Conservation (phyloP, 805 yeast genomes). For the Hanseniaspora mollemarum region DNA sequence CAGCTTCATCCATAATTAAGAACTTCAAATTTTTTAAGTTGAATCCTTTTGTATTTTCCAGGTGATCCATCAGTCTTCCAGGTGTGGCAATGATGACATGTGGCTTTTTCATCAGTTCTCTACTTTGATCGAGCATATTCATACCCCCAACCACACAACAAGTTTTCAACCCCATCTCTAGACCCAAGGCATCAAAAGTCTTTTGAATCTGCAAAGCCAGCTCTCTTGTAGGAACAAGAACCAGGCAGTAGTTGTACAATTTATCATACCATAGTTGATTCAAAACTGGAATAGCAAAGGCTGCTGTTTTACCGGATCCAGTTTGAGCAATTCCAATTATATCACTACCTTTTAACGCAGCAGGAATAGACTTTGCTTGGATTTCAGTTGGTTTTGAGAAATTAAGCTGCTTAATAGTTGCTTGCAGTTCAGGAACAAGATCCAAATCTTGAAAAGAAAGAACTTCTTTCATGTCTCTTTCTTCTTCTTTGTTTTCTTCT, state of each 20-base stretch:
- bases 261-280: slow-evolving; percentile 87
- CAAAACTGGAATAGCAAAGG: slow-evolving; percentile 89
- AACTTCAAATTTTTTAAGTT: slow-evolving; percentile 64
- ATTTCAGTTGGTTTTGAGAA: slow-evolving; percentile 84
- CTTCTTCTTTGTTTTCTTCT: slow-evolving; percentile 10
- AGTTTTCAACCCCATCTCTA: slow-evolving; percentile 82
- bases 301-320: slow-evolving; percentile 97
- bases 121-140: slow-evolving; percentile 96
- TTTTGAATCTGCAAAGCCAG: slow-evolving; percentile 81
- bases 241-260: slow-evolving; percentile 77
- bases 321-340: slow-evolving; percentile 95
- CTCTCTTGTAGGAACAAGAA: slow-evolving; percentile 78
- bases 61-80: slow-evolving; percentile 83
- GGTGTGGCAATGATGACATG: slow-evolving; percentile 95
- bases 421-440: slow-evolving; percentile 65
- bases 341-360: slow-evolving; percentile 81
- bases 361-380: slow-evolving; percentile 83
- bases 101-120: slow-evolving; percentile 86
- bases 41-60: slow-evolving; percentile 86
- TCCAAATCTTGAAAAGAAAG: slow-evolving; percentile 46
- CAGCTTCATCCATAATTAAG: slow-evolving; percentile 95
- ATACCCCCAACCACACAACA: slow-evolving; percentile 92
- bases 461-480: slow-evolving; percentile 21
- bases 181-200: slow-evolving; percentile 87
- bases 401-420: slow-evolving; percentile 64